phyloP scores from a whole-genome alignment of 2,329 filamentous ascomycete genomes.

The Aureobasidium pullulans region DNA sequence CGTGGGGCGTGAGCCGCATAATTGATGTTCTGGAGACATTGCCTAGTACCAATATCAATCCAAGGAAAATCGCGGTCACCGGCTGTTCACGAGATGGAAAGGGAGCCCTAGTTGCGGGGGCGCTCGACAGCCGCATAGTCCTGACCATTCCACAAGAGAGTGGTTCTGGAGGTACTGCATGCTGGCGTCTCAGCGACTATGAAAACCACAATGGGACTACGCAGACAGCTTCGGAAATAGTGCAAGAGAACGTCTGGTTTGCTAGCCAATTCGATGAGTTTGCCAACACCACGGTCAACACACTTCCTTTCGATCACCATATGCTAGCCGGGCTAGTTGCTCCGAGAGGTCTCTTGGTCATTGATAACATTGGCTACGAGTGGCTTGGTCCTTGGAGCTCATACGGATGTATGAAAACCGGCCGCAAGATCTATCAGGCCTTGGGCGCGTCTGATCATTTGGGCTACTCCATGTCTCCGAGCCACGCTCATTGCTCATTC shows the following conservation, averaged over 20 bases:
- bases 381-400: constrained; percentile 53
- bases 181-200: constrained; percentile 41
- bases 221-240: constrained; percentile 53
- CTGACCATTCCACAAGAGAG: constrained; percentile 57
- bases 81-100: constrained; percentile 60
- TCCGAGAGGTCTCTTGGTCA: constrained; percentile 47
- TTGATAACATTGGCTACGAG: constrained; percentile 52
- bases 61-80: constrained; percentile 44
- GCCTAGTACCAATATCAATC: constrained; percentile 38
- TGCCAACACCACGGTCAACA: constrained; percentile 35
- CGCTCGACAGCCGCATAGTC: constrained; percentile 51
- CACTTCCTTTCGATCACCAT: constrained; percentile 52
- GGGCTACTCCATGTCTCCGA: constrained; percentile 50
- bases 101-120: constrained; percentile 55
- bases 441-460: constrained; percentile 48
- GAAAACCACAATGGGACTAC: constrained; percentile 50
- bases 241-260: constrained; percentile 59
- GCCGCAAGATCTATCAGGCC: constrained; percentile 47
- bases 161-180: constrained; percentile 51
- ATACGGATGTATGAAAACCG: constrained; percentile 52
- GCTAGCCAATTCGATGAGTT: constrained; percentile 48
- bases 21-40: constrained; percentile 51
- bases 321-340: constrained; percentile 50
- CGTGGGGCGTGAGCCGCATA: constrained; percentile 55
- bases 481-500: constrained; percentile 51